Base-by-base conservation (phyloP, 2,329 filamentous ascomycete genomes). In the Stagonosporopsis rhizophila region DNA sequence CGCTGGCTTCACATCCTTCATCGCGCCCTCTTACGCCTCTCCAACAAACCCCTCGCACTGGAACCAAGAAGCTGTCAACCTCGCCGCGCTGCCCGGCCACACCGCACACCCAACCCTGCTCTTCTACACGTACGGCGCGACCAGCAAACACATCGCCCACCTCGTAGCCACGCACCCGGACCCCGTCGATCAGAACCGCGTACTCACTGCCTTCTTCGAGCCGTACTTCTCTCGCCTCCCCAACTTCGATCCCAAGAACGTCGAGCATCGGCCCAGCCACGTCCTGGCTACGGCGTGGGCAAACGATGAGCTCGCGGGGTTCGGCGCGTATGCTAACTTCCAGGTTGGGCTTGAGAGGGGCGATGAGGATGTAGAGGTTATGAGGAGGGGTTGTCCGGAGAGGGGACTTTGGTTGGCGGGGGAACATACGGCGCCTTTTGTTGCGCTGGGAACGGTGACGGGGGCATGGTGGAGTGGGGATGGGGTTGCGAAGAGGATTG, bases 381-480 rank as follows among this genome's bases (percentile, higher is more conserved):
- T 88, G 77, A 74, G 85, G 22, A 68, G 75, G 2, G 84, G 84
- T 0, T 68, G 82, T 61, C 87, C 87, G 0, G 86, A 85, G 12
- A 79, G 86, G 20, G 87, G 90, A 0, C 71, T 96, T 8, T 96
- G 92, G 92, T 81, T 96, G 62, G 92, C 92, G 0, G 92, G 92
- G 0, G 92, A 96, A 77, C 92, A 96, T 77, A 96, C 92, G 20
- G 89, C 91, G 51, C 92, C 93, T 4, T 96, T 96, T 78, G 87
- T 96, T 25, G 92, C 90, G 11, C 75, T 97, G 59, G 56, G 62
- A 1, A 65, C 63, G 6, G 63, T 65, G 3, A 96, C 92, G 0
- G 94, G 94, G 0, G 94, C 94, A 11, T 97, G 92, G 74, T 96
- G 91, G 91, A 92, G 90, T 72, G 93, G 93, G 1, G 91, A 96